Evolutionary conservation across 768 basidiomycete species (phyloP).

Genomic region (Mycena pura): DNA sequence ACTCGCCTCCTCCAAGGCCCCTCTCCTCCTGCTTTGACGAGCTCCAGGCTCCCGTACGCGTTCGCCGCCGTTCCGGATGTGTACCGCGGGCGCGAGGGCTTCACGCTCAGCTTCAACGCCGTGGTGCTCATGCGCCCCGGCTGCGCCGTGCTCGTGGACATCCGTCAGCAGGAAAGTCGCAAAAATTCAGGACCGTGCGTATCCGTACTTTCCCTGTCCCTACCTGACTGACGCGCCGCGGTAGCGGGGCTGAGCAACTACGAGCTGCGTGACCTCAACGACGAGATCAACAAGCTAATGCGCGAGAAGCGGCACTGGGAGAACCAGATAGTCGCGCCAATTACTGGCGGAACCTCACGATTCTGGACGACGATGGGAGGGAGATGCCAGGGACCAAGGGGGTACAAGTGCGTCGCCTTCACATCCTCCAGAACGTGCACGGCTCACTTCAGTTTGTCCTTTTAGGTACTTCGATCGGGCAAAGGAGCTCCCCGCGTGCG

Average conservation of each 20-base stretch:
- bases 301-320: slow-evolving; percentile 98
- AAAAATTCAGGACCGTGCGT: slow-evolving; percentile 94
- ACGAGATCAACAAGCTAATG: slow-evolving; percentile 96
- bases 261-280: slow-evolving; percentile 94
- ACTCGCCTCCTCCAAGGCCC: slow-evolving; percentile 25
- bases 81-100: too few relatives aligned
- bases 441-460: neutral
- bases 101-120: too few relatives aligned
- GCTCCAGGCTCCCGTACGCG: too few relatives aligned
- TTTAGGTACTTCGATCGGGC: neutral
- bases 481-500: slow-evolving; percentile 9
- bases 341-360: slow-evolving; percentile 91
- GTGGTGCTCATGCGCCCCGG: too few relatives aligned
- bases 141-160: too few relatives aligned
- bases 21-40: too few relatives aligned
- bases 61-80: too few relatives aligned
- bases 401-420: slow-evolving; percentile 80
- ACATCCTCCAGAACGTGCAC: neutral
- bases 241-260: slow-evolving; percentile 93
- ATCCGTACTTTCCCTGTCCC: neutral
- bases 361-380: slow-evolving; percentile 93
- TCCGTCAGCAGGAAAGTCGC: slow-evolving; percentile 96
- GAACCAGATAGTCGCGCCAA: slow-evolving; percentile 98
- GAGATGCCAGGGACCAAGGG: slow-evolving; percentile 97
- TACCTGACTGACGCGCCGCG: neutral